Conservation (phyloP, 805 yeast genomes). For the Pichia exigua region DNA sequence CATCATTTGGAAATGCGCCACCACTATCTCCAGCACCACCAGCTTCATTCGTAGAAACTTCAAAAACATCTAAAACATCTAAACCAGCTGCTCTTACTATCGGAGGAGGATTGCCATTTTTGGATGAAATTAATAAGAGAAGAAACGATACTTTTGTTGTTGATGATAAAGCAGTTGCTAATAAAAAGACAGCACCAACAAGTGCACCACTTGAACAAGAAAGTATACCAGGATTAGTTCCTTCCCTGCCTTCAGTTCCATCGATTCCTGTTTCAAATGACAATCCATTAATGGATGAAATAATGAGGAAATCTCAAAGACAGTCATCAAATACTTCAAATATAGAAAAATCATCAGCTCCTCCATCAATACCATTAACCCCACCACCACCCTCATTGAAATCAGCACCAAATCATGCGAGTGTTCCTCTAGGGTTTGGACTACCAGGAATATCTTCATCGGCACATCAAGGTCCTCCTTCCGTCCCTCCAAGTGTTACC, state of each 20-base stretch:
- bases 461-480: neutral
- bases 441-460: neutral
- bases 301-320: constrained; percentile 9
- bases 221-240: constrained; percentile 10
- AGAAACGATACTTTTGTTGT: constrained; percentile 45
- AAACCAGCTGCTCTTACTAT: constrained; percentile 20
- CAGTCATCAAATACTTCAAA: neutral
- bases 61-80: neutral
- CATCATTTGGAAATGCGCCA: constrained; percentile 8
- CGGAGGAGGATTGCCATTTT: constrained; percentile 45
- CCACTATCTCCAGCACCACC: constrained; percentile 16
- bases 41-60: constrained; percentile 1
- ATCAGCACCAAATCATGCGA: constrained; percentile 4
- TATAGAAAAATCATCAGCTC: constrained; percentile 3
- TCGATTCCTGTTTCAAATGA: constrained; percentile 19
- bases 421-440: constrained; percentile 9
- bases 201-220: constrained; percentile 21
- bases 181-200: constrained; percentile 15
- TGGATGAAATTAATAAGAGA: constrained; percentile 50
- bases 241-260: constrained; percentile 19
- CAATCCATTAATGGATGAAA: constrained; percentile 11
- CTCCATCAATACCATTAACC: constrained; percentile 1
- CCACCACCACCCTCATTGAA: constrained; percentile 9
- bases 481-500: constrained; percentile 5
- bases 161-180: constrained; percentile 26